phyloP scores from a whole-genome alignment of 1,139 yeast genomes.

The Yamadazyma jaroonii region DNA sequence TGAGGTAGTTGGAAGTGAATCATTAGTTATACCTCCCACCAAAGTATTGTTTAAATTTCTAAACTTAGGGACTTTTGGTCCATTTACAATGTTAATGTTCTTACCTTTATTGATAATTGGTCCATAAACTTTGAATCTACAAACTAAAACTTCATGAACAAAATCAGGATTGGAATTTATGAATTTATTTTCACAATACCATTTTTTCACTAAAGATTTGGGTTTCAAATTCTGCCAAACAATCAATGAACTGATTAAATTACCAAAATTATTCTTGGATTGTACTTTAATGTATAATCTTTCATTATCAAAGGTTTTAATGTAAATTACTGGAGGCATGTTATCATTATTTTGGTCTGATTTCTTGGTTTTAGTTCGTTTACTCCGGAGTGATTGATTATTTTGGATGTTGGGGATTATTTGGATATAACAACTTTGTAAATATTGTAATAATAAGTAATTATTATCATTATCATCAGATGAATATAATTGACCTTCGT shows the following conservation, averaged over 20 bases:
- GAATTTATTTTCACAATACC: constrained; percentile 47
- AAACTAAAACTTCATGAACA: constrained; percentile 50
- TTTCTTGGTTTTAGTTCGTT: constrained; percentile 5
- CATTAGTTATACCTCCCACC: not conserved
- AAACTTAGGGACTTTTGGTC: constrained; percentile 44
- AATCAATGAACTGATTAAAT: constrained; percentile 48
- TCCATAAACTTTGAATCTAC: constrained; percentile 64
- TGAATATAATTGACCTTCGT: constrained; percentile 36
- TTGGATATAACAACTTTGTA: constrained; percentile 44
- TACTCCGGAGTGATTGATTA: constrained; percentile 4
- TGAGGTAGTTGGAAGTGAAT: not conserved
- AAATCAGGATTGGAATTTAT: constrained; percentile 24
- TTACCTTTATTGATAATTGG: constrained; percentile 50
- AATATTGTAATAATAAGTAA: constrained; percentile 31
- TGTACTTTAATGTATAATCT: constrained; percentile 46
- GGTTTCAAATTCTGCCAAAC: constrained; percentile 67
- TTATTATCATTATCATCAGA: constrained; percentile 33
- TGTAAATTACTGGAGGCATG: constrained; percentile 43
- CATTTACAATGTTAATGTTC: constrained; percentile 38
- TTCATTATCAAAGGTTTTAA: constrained; percentile 46
- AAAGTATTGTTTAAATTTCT: constrained; percentile 3
- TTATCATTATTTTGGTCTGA: not conserved
- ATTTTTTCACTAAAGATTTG: constrained; percentile 56
- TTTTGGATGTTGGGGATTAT: constrained; percentile 26
- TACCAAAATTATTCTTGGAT: constrained; percentile 44